Evolutionary conservation across 164 flowering plant species (phyloP).

Genomic region (Hamamelis virginiana): DNA sequence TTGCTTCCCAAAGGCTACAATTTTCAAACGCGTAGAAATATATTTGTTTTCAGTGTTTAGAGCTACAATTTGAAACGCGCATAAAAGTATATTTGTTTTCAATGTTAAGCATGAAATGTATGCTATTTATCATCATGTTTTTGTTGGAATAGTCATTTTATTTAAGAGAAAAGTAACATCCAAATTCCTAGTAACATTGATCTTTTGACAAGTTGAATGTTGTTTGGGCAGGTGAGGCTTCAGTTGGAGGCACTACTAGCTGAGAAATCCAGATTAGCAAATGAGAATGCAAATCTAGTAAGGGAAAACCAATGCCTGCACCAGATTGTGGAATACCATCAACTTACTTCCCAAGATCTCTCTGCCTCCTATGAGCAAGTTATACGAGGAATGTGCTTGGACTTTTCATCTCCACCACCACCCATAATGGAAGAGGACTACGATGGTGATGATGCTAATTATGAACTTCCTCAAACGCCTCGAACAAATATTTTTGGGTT

Average conservation of each 20-base stretch:
- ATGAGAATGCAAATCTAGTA: constrained; percentile 73
- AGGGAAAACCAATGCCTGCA: constrained; percentile 89
- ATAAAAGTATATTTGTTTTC: too few relatives aligned
- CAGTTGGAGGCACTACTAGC: constrained; percentile 89
- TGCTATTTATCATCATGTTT: too few relatives aligned
- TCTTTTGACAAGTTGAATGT: not conserved
- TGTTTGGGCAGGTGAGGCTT: constrained; percentile 73
- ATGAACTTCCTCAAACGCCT: constrained; percentile 25
- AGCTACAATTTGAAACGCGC: too few relatives aligned
- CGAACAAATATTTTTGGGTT: constrained; percentile 19
- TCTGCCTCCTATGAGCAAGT: constrained; percentile 63
- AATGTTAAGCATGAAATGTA: not conserved
- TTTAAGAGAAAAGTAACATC: too few relatives aligned
- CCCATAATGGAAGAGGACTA: constrained; percentile 23
- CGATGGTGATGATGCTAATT: constrained; percentile 8
- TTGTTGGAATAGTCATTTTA: too few relatives aligned
- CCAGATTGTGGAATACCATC: constrained; percentile 93
- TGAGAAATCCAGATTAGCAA: constrained; percentile 85
- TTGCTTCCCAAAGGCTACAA: too few relatives aligned
- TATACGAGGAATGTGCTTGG: constrained; percentile 58
- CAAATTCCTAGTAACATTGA: not conserved
- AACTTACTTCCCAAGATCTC: constrained; percentile 63
- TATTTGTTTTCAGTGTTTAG: too few relatives aligned
- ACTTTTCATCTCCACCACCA: constrained; percentile 69
- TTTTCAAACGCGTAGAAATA: too few relatives aligned